Conservation (phyloP, 345 rosid species). For the Boechera stricta region DNA sequence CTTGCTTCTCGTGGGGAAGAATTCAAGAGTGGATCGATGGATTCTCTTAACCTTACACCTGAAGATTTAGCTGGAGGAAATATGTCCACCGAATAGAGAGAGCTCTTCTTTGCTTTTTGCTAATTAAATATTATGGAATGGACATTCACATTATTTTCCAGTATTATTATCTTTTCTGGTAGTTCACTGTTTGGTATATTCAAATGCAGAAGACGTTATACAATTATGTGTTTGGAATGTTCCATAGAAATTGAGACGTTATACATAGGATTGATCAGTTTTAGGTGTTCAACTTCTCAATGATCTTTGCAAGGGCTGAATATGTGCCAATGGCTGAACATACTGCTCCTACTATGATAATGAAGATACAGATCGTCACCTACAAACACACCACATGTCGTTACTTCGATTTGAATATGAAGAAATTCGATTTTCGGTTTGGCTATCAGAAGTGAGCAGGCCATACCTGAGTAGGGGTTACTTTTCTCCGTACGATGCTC, state of each 20-base stretch:
- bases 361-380: conserved; percentile 60
- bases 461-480: conserved; percentile 62
- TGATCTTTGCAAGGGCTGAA: conserved; percentile 71
- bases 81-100: conserved; percentile 42
- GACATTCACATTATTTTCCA: background rate
- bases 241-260: background rate
- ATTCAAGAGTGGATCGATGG: conserved; percentile 72
- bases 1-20: conserved; percentile 87
- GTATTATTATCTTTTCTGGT: background rate
- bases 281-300: conserved; percentile 57
- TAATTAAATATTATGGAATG: background rate
- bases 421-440: background rate
- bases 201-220: background rate
- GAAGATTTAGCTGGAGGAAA: conserved; percentile 84
- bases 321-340: conserved; percentile 72
- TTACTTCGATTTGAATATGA: background rate
- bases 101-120: conserved; percentile 20
- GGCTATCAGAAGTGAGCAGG: conserved; percentile 7
- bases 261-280: background rate
- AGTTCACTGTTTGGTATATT: conserved; percentile 1
- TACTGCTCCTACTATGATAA: conserved; percentile 69
- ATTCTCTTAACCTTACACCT: conserved; percentile 72
- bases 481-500: conserved; percentile 72
- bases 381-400: conserved; percentile 25
- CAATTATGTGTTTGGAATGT: background rate